phyloP scores from a whole-genome alignment of 1,284 basidiomycete species.

The Boletus sp. region DNA sequence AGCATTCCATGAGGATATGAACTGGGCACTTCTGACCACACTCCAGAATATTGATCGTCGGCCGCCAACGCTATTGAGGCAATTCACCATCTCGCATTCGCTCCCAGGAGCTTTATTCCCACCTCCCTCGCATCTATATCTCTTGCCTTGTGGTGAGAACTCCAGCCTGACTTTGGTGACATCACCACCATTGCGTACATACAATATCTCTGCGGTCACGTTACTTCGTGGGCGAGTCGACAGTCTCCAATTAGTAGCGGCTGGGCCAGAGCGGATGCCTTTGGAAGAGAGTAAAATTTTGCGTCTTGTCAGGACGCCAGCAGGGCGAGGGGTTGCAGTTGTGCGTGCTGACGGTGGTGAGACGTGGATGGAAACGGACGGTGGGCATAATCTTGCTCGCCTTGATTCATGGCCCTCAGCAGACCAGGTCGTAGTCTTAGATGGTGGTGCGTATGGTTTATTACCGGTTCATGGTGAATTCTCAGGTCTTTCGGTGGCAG shows the following conservation, averaged over 20 bases:
- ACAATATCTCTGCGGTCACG: slow-evolving; percentile 48
- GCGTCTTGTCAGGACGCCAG: slow-evolving; percentile 68
- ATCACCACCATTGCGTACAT: slow-evolving; percentile 55
- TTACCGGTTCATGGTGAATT: slow-evolving; percentile 9
- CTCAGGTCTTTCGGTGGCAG: slow-evolving; percentile 18
- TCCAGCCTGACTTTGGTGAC: slow-evolving; percentile 54
- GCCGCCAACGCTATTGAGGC: slow-evolving; percentile 80
- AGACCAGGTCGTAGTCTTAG: slow-evolving; percentile 64
- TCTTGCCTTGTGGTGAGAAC: slow-evolving; percentile 47
- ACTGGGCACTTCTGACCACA: slow-evolving; percentile 12
- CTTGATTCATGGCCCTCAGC: slow-evolving; percentile 48
- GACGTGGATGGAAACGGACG: slow-evolving; percentile 52
- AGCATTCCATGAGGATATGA: slow-evolving; percentile 26
- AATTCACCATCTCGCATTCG: slow-evolving; percentile 68
- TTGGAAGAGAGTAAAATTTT: slow-evolving; percentile 51
- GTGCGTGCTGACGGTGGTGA: slow-evolving; percentile 58
- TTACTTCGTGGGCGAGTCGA: slow-evolving; percentile 59
- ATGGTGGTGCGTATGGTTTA: slow-evolving; percentile 43
- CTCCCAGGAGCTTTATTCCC: slow-evolving; percentile 45
- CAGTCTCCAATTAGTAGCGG: slow-evolving; percentile 44
- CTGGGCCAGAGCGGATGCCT: slow-evolving; percentile 37
- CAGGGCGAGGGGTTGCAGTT: slow-evolving; percentile 67
- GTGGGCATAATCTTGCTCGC: slow-evolving; percentile 43
- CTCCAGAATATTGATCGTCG: slow-evolving; percentile 80
- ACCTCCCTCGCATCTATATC: slow-evolving; percentile 48